Percentiles rank a stretch among this genome's conserved stretches.
phyloP scores from a whole-genome alignment of 352 stramenopile species.

The Elongisporangium undulatum region DNA sequence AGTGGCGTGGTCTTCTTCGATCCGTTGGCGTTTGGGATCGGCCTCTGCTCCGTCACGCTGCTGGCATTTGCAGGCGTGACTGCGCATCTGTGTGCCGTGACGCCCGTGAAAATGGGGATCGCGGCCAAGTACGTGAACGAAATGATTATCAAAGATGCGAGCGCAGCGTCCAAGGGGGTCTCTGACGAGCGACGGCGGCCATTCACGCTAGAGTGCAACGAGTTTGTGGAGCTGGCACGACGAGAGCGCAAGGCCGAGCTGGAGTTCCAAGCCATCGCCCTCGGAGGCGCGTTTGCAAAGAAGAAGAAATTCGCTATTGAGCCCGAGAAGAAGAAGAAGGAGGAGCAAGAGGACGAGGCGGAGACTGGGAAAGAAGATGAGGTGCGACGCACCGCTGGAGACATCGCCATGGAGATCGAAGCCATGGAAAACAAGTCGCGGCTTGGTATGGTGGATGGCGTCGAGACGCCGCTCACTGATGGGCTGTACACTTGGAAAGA shows the following conservation, averaged over 20 bases:
- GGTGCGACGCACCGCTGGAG: conserved; percentile 28
- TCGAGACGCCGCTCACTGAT: conserved; percentile 33
- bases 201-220: conserved; percentile 69
- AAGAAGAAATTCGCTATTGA: conserved; percentile 30
- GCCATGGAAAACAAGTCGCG: conserved; percentile 52
- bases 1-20: conserved; percentile 88
- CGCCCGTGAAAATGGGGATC: conserved; percentile 85
- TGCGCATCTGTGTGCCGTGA: conserved; percentile 75
- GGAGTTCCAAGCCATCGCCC: conserved; percentile 80
- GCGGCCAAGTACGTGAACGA: conserved; percentile 88
- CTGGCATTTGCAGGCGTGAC: conserved; percentile 72
- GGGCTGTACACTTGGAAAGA: conserved; percentile 39
- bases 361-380: conserved; percentile 4
- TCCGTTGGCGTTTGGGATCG: conserved; percentile 85
- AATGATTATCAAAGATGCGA: conserved; percentile 84
- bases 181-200: conserved; percentile 57
- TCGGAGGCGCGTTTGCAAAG: conserved; percentile 53
- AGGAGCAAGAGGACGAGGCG: conserved; percentile 14
- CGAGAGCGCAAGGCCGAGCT: conserved; percentile 76
- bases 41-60: conserved; percentile 81
- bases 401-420: conserved; percentile 69
- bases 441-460: conserved; percentile 23
- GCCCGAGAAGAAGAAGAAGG: conserved; percentile 14
- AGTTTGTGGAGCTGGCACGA: conserved; percentile 72
- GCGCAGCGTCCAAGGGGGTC: conserved; percentile 58